Percentiles rank a stretch among this genome's conserved stretches.
These are phyloP conservation scores for Celoporthe dispersa DNA, from an alignment of 2,329 filamentous ascomycete species.

Conservation along the genomic window DNA sequence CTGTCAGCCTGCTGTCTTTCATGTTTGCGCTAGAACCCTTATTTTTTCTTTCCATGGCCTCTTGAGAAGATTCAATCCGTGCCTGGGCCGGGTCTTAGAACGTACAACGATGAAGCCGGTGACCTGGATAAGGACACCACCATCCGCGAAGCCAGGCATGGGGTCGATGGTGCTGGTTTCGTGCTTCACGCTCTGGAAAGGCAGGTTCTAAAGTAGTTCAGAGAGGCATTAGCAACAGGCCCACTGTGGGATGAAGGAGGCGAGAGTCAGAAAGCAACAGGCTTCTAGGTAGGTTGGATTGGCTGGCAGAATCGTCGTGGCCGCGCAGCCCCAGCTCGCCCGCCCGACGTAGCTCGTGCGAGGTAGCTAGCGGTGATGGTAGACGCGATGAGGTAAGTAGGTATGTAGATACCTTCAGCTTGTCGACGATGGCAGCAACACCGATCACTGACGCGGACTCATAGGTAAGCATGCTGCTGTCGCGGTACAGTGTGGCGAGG, in stretches of 20 bases:
- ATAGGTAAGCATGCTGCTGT: constrained; percentile 75
- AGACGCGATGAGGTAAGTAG: not conserved
- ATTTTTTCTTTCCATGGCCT: not conserved
- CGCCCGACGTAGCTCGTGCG: not conserved
- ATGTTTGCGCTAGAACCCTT: not conserved
- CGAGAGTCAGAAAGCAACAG: too few relatives aligned
- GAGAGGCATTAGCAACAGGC: constrained; percentile 11
- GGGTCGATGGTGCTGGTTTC: constrained; percentile 69
- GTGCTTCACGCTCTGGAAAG: constrained; percentile 70
- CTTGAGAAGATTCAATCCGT: too few relatives aligned
- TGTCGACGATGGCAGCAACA: constrained; percentile 62
- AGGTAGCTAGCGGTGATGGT: not conserved
- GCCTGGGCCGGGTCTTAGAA: not conserved
- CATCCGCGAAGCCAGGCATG: constrained; percentile 62
- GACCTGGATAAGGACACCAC: constrained; percentile 70
- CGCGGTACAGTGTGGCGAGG: constrained; percentile 67
- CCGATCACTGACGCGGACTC: constrained; percentile 63
- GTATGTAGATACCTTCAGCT: constrained; percentile 61
- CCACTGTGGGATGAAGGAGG: not conserved
- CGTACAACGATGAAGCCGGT: constrained; percentile 52
- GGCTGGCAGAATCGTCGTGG: not conserved
- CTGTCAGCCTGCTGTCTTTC: constrained; percentile 8
- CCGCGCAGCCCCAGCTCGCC: not conserved
- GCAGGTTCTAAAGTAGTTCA: constrained; percentile 54
- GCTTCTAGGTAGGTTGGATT: too few relatives aligned